These are phyloP conservation scores for Lonicera japonica DNA, from an alignment of 129 eudicot species.

Conservation along the genomic window DNA sequence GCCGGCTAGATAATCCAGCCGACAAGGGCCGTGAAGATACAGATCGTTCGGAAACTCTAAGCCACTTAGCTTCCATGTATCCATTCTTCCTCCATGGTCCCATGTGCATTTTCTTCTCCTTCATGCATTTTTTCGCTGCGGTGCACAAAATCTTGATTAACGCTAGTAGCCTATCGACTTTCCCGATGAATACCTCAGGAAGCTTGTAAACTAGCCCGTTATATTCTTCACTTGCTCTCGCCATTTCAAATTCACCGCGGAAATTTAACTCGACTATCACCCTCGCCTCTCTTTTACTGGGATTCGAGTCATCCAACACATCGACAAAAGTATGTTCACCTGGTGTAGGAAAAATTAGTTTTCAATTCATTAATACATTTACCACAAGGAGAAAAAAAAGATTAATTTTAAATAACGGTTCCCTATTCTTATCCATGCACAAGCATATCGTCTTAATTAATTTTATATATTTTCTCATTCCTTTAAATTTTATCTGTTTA, in stretches of 20 bases:
- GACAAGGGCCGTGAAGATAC: constrained; percentile 12
- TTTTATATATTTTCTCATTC: too few species aligned
- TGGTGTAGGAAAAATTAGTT: constrained; percentile 15
- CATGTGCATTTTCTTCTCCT: constrained; percentile 80
- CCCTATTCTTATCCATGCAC: too few species aligned
- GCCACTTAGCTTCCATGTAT: constrained; percentile 94
- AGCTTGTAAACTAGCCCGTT: constrained; percentile 39
- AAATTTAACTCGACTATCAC: constrained; percentile 69
- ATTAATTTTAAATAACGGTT: too few species aligned
- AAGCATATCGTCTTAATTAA: too few species aligned
- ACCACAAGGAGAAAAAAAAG: too few species aligned
- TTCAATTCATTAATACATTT: neutral
- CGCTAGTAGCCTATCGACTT: constrained; percentile 45
- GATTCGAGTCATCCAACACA: constrained; percentile 43
- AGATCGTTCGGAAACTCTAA: constrained; percentile 37
- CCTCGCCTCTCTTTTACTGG: constrained; percentile 49
- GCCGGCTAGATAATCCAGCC: constrained; percentile 24
- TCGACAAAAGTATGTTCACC: constrained; percentile 89
- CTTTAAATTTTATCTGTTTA: too few species aligned
- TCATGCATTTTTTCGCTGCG: constrained; percentile 75
- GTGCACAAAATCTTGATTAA: constrained; percentile 45
- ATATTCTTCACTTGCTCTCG: constrained; percentile 67
- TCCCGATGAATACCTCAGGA: constrained; percentile 72
- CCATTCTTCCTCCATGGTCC: constrained; percentile 82
- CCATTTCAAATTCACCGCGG: constrained; percentile 78